Evolutionary conservation across 768 basidiomycete genomes (phyloP).

Genomic region (Boletus coccyginus): DNA sequence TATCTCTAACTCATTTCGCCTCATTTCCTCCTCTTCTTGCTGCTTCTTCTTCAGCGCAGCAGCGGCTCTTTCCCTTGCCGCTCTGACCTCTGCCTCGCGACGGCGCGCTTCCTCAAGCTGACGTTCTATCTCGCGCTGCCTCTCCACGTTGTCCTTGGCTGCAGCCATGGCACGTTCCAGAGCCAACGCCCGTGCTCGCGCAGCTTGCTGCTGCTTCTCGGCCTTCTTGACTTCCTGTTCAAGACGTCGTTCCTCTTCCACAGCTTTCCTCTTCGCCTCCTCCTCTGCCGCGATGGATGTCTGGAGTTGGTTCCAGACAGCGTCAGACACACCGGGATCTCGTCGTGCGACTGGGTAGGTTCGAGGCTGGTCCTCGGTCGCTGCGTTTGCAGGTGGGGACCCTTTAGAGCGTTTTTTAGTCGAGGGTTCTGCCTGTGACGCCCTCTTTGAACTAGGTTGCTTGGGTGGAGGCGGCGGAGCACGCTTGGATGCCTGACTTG

Average conservation of each 20-base stretch:
- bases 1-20: conserved; percentile 23
- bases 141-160: conserved; percentile 19
- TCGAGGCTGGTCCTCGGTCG: conserved; percentile 1
- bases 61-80: conserved; percentile 23
- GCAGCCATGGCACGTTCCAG: conserved; percentile 17
- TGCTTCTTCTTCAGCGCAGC: conserved; percentile 32
- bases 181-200: conserved; percentile 8
- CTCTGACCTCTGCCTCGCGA: conserved; percentile 24
- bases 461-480: conserved; percentile 22
- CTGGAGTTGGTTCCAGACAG: conserved; percentile 51
- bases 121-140: conserved; percentile 26
- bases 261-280: conserved; percentile 16
- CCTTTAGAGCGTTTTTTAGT: background rate
- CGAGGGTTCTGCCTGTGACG: background rate
- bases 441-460: background rate
- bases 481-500: conserved; percentile 18
- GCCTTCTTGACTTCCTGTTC: conserved; percentile 17
- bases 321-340: conserved; percentile 54
- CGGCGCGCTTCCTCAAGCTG: conserved; percentile 29
- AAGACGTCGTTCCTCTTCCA: conserved; percentile 19
- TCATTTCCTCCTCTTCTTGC: conserved; percentile 38
- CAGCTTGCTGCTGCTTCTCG: conserved; percentile 8
- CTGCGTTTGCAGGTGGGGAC: background rate
- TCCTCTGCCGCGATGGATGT: conserved; percentile 30
- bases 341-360: conserved; percentile 25